Conservation (phyloP, 2,329 filamentous ascomycete genomes). For the Diaporthe vexans region DNA sequence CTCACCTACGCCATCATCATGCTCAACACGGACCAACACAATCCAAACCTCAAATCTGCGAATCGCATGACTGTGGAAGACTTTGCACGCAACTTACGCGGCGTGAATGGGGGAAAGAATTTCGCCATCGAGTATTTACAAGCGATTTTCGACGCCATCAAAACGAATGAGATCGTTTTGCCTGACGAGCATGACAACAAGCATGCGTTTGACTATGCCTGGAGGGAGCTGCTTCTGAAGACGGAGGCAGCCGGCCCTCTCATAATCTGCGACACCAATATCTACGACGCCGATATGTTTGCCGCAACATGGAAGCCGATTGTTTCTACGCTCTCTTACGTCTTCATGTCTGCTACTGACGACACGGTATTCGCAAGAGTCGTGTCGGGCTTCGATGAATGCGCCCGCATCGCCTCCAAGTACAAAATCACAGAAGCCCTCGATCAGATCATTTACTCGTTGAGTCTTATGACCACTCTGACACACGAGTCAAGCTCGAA, state of each 20-base stretch:
- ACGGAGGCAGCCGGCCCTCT: constrained; percentile 81
- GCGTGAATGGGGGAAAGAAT: constrained; percentile 87
- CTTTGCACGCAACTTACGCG: constrained; percentile 90
- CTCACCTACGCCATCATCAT: constrained; percentile 97
- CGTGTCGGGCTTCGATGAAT: constrained; percentile 95
- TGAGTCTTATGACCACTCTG: constrained; percentile 91
- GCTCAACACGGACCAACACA: constrained; percentile 96
- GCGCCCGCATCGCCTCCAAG: constrained; percentile 89
- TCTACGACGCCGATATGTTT: constrained; percentile 98
- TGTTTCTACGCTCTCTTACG: constrained; percentile 93
- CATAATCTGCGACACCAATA: constrained; percentile 87
- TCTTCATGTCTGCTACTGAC: constrained; percentile 98
- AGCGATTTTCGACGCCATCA: constrained; percentile 92
- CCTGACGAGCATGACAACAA: constrained; percentile 98
- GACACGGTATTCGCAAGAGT: constrained; percentile 95
- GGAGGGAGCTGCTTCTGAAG: constrained; percentile 94
- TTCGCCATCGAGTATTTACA: constrained; percentile 88
- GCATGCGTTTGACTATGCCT: constrained; percentile 96
- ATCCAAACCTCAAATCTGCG: constrained; percentile 84
- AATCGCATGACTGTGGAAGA: constrained; percentile 88
- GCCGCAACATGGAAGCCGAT: constrained; percentile 95
- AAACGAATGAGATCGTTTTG: constrained; percentile 92
- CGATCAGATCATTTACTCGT: constrained; percentile 91
- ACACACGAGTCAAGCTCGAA: constrained; percentile 82
- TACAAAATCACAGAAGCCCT: constrained; percentile 88